Evolutionary conservation across 2,329 filamentous ascomycete species (phyloP).

Genomic region (Setomelanomma holmii): DNA sequence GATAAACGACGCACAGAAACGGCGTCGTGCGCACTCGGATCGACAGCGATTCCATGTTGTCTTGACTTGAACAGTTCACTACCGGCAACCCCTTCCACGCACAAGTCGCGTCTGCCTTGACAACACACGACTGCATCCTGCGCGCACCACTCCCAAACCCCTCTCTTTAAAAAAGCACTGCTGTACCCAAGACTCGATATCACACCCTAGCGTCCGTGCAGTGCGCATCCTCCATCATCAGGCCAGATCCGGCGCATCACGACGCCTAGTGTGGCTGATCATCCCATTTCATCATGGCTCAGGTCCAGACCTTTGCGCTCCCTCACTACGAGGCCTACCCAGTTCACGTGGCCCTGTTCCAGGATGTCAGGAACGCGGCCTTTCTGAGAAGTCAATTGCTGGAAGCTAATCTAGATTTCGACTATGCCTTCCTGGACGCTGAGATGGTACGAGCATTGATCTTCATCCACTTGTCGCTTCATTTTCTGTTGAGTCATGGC

Average conservation of each 20-base stretch:
- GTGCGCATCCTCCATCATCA: constrained; percentile 2
- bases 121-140: background rate
- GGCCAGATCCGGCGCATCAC: constrained; percentile 10
- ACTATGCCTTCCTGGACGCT: constrained; percentile 94
- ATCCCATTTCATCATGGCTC: constrained; percentile 49
- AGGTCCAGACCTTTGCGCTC: constrained; percentile 72
- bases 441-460: constrained; percentile 69
- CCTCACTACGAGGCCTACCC: constrained; percentile 77
- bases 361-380: constrained; percentile 75
- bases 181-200: background rate
- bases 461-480: no score
- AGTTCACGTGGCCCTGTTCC: constrained; percentile 78
- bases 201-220: constrained; percentile 4
- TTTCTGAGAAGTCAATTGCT: constrained; percentile 85
- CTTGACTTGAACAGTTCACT: no score
- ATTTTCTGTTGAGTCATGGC: no score
- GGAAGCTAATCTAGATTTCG: constrained; percentile 81
- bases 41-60: no score
- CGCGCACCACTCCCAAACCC: background rate
- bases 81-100: no score
- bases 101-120: background rate
- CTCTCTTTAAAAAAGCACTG: background rate
- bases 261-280: constrained; percentile 6
- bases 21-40: background rate
- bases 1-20: constrained; percentile 3